Percentiles rank a stretch among this genome's conserved stretches.
Evolutionary conservation across 1,139 yeast genomes (phyloP).

Genomic region (Debaryomyces robertsiae): DNA sequence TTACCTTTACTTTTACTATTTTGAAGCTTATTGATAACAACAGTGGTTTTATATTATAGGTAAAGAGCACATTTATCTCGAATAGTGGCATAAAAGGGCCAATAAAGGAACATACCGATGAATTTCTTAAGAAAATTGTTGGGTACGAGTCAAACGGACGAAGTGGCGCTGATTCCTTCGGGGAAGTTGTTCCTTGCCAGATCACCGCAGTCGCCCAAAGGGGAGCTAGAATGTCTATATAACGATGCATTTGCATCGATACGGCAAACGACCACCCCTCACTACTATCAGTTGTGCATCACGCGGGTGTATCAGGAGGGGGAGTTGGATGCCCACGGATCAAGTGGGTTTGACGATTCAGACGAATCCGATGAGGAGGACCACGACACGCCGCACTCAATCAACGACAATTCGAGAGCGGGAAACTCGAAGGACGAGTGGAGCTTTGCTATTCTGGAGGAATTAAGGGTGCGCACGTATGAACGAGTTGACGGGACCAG

Average conservation of each 20-base stretch:
- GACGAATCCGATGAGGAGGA: slow-evolving; percentile 58
- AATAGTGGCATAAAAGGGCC: not conserved
- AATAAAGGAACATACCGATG: slow-evolving; percentile 48
- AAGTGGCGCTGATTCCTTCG: slow-evolving; percentile 69
- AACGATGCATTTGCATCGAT: slow-evolving; percentile 79
- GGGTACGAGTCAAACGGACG: slow-evolving; percentile 64
- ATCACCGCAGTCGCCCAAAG: slow-evolving; percentile 79
- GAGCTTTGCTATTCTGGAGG: slow-evolving; percentile 67
- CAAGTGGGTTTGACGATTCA: slow-evolving; percentile 46
- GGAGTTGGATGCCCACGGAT: slow-evolving; percentile 47
- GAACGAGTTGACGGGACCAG: slow-evolving; percentile 33
- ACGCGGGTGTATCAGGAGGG: slow-evolving; percentile 71
- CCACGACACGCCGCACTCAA: slow-evolving; percentile 34
- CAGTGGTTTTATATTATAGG: no score
- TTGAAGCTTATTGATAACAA: not conserved
- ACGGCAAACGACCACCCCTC: slow-evolving; percentile 66
- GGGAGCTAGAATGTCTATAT: slow-evolving; percentile 80
- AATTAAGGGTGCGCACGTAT: slow-evolving; percentile 51
- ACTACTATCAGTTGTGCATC: slow-evolving; percentile 70
- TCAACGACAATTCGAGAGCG: slow-evolving; percentile 31
- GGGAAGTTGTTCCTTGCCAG: slow-evolving; percentile 80
- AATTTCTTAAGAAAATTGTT: slow-evolving; percentile 75
- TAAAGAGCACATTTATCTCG: not conserved
- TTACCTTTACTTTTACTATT: no score
- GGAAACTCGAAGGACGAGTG: slow-evolving; percentile 60